Percentiles rank a stretch among this genome's conserved stretches.
Evolutionary conservation across 192 early-diverging fungal genomes (phyloP).

Genomic region (Diversispora eburnea): DNA sequence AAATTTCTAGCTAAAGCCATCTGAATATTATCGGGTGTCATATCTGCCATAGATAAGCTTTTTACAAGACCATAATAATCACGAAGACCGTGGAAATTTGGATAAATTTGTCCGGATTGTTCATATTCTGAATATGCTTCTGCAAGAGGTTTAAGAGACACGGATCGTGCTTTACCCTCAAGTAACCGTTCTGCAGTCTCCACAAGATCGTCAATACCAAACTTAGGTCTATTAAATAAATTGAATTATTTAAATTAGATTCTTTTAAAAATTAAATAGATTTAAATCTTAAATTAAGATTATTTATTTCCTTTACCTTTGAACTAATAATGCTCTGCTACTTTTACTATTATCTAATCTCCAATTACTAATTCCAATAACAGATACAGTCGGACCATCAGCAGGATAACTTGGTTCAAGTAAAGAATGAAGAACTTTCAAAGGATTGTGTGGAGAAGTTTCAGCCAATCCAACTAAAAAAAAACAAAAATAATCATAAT

Average conservation of each 20-base stretch:
- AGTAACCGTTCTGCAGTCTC: constrained; percentile 2
- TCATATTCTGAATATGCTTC: constrained; percentile 20
- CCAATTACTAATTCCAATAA: constrained; percentile 29
- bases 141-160: neutral
- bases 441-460: neutral
- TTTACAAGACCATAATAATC: constrained; percentile 22
- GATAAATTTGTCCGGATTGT: constrained; percentile 6
- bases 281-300: neutral
- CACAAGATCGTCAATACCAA: constrained; percentile 10
- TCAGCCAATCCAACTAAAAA: neutral
- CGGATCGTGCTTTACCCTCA: neutral
- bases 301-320: neutral
- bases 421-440: neutral
- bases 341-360: constrained; percentile 23
- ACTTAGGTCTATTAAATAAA: constrained; percentile 1
- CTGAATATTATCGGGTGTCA: constrained; percentile 4
- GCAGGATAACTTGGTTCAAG: constrained; percentile 6
- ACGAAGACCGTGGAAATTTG: constrained; percentile 22
- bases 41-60: neutral
- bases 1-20: constrained; percentile 21
- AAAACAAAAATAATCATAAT: too few relatives aligned
- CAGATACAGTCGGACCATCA: constrained; percentile 11
- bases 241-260: neutral
- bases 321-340: constrained; percentile 21
- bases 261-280: neutral